Percentiles rank a stretch among this genome's conserved stretches.
Conservation (phyloP, 768 basidiomycete genomes). For the Wakefieldia striispora region DNA sequence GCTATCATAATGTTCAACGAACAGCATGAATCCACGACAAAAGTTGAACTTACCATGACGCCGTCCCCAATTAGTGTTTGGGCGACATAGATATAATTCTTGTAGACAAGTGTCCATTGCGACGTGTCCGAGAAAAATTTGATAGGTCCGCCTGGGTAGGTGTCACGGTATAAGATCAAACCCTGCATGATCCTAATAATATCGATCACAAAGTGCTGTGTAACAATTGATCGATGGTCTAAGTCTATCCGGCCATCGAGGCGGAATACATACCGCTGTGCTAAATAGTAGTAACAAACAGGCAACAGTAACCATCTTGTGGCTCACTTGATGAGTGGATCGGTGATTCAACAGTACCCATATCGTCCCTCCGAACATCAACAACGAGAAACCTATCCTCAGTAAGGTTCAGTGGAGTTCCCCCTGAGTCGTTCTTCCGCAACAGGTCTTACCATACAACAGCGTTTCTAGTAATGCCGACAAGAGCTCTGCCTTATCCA, state of each 20-base stretch:
- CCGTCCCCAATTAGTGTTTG: conserved; percentile 26
- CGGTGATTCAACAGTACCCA: conserved; percentile 16
- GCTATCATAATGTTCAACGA: background rate
- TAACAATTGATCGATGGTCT: background rate
- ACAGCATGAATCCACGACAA: background rate
- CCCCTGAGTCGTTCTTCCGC: background rate
- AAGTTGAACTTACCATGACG: conserved; percentile 16
- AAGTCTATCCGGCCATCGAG: too few species aligned
- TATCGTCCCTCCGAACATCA: conserved; percentile 30
- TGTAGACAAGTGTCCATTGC: conserved; percentile 26
- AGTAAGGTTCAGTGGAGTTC: background rate
- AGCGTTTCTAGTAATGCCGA: background rate
- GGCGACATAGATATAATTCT: conserved; percentile 12
- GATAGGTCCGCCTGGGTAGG: conserved; percentile 20
- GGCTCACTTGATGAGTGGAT: conserved; percentile 5
- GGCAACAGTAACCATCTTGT: conserved; percentile 16
- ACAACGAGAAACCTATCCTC: conserved; percentile 26
- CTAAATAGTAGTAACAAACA: conserved; percentile 25
- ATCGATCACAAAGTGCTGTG: conserved; percentile 18
- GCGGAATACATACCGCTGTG: conserved; percentile 16
- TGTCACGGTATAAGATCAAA: conserved; percentile 10
- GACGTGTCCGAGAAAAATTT: conserved; percentile 22
- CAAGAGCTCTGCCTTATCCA: conserved; percentile 6
- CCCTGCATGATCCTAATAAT: conserved; percentile 20
- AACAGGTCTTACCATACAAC: conserved; percentile 2